Percentiles rank a stretch among this genome's conserved stretches.
These are phyloP conservation scores for Exsudoporus floridanus DNA, from an alignment of 1,284 basidiomycete species.

Conservation along the genomic window DNA sequence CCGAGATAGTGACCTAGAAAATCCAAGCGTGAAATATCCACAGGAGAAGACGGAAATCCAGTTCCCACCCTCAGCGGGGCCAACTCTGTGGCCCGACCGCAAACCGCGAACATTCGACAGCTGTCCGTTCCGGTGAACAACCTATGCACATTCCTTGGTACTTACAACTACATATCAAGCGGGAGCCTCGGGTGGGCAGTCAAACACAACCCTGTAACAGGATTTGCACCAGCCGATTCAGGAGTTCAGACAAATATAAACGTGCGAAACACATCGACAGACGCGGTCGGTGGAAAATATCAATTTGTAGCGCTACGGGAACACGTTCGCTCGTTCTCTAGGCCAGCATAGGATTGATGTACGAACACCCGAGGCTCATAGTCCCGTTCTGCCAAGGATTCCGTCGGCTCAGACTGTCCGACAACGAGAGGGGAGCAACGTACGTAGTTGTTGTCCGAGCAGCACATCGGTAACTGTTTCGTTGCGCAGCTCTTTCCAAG, in stretches of 20 bases:
- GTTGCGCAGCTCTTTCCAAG: constrained; percentile 16
- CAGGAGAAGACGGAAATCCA: too few relatives aligned
- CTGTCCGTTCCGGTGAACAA: background rate
- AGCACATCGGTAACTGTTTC: constrained; percentile 16
- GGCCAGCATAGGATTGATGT: constrained; percentile 6
- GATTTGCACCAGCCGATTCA: background rate
- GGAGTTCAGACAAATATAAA: background rate
- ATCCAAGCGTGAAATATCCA: too few relatives aligned
- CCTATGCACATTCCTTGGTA: background rate
- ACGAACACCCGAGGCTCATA: constrained; percentile 15
- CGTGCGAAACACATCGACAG: background rate
- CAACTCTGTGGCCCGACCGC: too few relatives aligned
- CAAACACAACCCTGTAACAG: background rate
- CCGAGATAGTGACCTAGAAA: too few relatives aligned
- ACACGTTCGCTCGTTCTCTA: background rate
- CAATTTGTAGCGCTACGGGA: background rate
- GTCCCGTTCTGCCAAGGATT: constrained; percentile 7
- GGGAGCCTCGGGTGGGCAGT: too few relatives aligned
- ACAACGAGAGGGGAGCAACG: background rate
- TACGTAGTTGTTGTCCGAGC: constrained; percentile 17
- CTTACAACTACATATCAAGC: too few relatives aligned
- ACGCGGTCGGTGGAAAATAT: background rate
- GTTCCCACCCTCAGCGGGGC: too few relatives aligned
- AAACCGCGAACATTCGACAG: background rate
- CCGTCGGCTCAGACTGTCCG: background rate